Conservation (phyloP, 257 asterid genomes). For the Forsythia suspensa region DNA sequence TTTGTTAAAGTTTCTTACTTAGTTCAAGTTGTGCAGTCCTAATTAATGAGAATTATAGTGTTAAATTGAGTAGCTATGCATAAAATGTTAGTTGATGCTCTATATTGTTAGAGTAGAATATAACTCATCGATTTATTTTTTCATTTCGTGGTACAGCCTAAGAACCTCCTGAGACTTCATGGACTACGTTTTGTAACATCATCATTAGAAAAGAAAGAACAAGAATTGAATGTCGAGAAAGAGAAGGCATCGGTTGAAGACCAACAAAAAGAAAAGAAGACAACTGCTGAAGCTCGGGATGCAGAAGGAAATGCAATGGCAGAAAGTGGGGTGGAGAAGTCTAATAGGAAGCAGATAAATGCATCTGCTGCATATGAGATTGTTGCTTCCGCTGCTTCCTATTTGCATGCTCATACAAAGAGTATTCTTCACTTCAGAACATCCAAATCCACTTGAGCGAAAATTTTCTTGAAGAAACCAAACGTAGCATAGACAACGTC, state of each 20-base stretch:
- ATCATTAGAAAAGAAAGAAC: slow-evolving; percentile 81
- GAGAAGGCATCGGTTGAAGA: slow-evolving; percentile 48
- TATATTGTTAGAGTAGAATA: not conserved
- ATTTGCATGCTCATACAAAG: slow-evolving; percentile 44
- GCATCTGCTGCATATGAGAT: slow-evolving; percentile 47
- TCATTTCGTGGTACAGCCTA: slow-evolving; percentile 51
- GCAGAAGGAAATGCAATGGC: slow-evolving; percentile 21
- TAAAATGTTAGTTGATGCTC: no score
- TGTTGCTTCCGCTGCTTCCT: slow-evolving; percentile 57
- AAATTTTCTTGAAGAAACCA: slow-evolving; percentile 9
- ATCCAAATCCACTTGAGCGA: slow-evolving; percentile 18
- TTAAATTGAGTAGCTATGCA: not conserved
- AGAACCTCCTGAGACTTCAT: slow-evolving; percentile 57
- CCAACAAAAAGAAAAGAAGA: slow-evolving; percentile 25
- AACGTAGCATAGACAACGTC: not conserved
- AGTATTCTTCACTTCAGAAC: slow-evolving; percentile 36
- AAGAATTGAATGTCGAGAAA: slow-evolving; percentile 47
- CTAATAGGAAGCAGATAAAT: slow-evolving; percentile 24
- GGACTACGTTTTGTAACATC: slow-evolving; percentile 69
- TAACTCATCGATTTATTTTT: slow-evolving; percentile 5
- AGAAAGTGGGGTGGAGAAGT: slow-evolving; percentile 21
- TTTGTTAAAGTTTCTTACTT: not conserved
- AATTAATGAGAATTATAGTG: not conserved
- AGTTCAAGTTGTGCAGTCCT: not conserved
- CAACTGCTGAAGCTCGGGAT: slow-evolving; percentile 24